Conservation (phyloP, 345 rosid species). For the Abelmoschus esculentus region DNA sequence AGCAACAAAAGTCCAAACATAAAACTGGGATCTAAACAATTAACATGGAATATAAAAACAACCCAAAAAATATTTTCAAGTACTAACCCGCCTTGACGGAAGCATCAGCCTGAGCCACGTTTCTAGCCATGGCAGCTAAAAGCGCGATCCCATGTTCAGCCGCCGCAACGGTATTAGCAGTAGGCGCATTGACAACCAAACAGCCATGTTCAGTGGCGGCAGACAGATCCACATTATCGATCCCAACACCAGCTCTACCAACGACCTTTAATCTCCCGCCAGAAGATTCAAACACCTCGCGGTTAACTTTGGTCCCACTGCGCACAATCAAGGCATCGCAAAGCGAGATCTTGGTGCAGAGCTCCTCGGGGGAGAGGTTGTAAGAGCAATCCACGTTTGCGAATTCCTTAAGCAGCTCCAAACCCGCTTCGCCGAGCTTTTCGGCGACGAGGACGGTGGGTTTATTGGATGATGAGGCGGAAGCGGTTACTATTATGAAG, state of each 20-base stretch:
- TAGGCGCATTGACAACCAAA: slow-evolving; percentile 88
- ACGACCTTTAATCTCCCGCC: slow-evolving; percentile 73
- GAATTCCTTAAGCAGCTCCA: slow-evolving; percentile 45
- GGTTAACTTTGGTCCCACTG: slow-evolving; percentile 69
- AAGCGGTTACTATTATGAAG: slow-evolving; percentile 17
- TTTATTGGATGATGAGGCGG: slow-evolving; percentile 32
- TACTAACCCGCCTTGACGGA: slow-evolving; percentile 79
- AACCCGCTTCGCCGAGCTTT: slow-evolving; percentile 80
- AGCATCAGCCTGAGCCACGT: slow-evolving; percentile 80
- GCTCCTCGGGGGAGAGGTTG: slow-evolving; percentile 76
- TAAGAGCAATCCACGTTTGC: slow-evolving; percentile 75
- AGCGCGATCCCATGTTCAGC: slow-evolving; percentile 95
- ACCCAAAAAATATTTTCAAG: not conserved
- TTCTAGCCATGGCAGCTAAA: slow-evolving; percentile 78
- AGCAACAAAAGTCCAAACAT: not conserved
- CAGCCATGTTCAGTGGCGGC: slow-evolving; percentile 90
- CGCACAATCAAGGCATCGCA: slow-evolving; percentile 80
- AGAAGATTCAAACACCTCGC: slow-evolving; percentile 74
- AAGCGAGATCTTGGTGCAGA: slow-evolving; percentile 80
- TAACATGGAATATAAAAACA: not conserved
- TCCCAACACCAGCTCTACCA: slow-evolving; percentile 90
- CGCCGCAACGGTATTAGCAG: slow-evolving; percentile 84
- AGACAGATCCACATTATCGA: slow-evolving; percentile 84
- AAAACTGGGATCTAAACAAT: slow-evolving; percentile 5
- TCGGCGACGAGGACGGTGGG: slow-evolving; percentile 80